Conservation (phyloP, 371 early-diverging fungal genomes). For the Agmasoma carcini region DNA sequence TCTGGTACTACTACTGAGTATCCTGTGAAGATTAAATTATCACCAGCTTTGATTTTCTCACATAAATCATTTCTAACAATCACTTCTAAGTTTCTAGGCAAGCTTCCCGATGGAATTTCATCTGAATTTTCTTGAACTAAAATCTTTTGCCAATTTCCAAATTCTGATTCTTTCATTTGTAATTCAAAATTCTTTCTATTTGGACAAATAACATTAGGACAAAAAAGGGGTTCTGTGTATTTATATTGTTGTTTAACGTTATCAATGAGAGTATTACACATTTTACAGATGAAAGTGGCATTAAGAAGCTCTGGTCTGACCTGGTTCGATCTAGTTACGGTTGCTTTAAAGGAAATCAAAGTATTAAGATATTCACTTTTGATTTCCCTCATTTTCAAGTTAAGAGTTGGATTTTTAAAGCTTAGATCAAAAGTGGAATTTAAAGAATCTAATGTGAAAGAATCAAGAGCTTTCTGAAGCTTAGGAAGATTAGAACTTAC, state of each 20-base stretch:
- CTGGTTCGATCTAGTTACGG: slow-evolving; percentile 89
- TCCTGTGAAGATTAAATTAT: slow-evolving; percentile 75
- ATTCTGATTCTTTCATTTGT: slow-evolving; percentile 66
- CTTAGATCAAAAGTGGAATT: slow-evolving; percentile 11
- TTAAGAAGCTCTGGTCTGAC: slow-evolving; percentile 82
- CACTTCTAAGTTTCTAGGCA: slow-evolving; percentile 89
- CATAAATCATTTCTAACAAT: slow-evolving; percentile 82
- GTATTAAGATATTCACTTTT: slow-evolving; percentile 68
- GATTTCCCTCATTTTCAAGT: slow-evolving; percentile 60
- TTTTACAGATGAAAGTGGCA: slow-evolving; percentile 76
- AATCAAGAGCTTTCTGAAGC: slow-evolving; percentile 13
- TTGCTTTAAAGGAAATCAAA: slow-evolving; percentile 71
- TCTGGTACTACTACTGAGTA: slow-evolving; percentile 82
- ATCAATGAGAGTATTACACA: slow-evolving; percentile 65
- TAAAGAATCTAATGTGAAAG: slow-evolving; percentile 16
- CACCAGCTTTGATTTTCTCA: slow-evolving; percentile 88
- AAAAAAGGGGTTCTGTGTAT: slow-evolving; percentile 85
- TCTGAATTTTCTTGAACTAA: slow-evolving; percentile 87
- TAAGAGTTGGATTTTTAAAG: slow-evolving; percentile 30
- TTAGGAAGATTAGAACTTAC: background rate
- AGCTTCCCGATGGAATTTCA: slow-evolving; percentile 87
- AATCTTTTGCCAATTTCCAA: slow-evolving; percentile 91
- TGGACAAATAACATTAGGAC: slow-evolving; percentile 69
- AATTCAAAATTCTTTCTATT: slow-evolving; percentile 71
- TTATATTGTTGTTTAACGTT: slow-evolving; percentile 82